A percentile compares a stretch with the other conserved stretches of the same genome.
Conservation (phyloP, 2,329 filamentous ascomycete genomes). For the Epichloe bromicola region DNA sequence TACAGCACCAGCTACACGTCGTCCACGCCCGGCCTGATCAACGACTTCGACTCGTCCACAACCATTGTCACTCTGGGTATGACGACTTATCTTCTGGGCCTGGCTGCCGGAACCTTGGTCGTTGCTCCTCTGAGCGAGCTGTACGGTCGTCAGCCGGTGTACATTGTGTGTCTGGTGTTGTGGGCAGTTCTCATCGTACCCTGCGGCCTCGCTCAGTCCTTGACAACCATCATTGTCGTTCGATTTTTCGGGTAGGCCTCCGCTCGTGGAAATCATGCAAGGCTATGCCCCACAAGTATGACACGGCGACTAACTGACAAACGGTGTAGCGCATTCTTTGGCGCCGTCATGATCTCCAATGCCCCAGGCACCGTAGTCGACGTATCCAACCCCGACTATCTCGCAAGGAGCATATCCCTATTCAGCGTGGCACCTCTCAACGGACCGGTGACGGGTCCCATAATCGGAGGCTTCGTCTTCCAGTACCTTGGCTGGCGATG, state of each 20-base stretch:
- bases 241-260: constrained; percentile 54
- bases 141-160: constrained; percentile 56
- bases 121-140: constrained; percentile 63
- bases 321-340: constrained; percentile 29
- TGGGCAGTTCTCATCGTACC: constrained; percentile 62
- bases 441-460: constrained; percentile 35
- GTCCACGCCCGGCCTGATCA: constrained; percentile 53
- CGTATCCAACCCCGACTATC: constrained; percentile 65
- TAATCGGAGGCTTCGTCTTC: constrained; percentile 59
- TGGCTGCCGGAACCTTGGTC: constrained; percentile 58
- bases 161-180: constrained; percentile 48
- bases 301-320: no score
- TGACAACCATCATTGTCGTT: constrained; percentile 55
- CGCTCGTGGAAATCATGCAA: background rate
- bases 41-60: constrained; percentile 47
- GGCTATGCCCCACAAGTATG: no score
- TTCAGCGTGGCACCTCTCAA: constrained; percentile 63
- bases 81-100: constrained; percentile 64
- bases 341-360: constrained; percentile 72
- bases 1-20: constrained; percentile 73
- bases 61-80: constrained; percentile 61
- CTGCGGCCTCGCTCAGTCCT: constrained; percentile 53
- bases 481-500: constrained; percentile 77
- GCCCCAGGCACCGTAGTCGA: constrained; percentile 74
- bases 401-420: constrained; percentile 71